Evolutionary conservation across 1,139 yeast species (phyloP), one percentile per base, ranked within the genome.

Genomic region (Blastobotrys arbuscula): DNA sequence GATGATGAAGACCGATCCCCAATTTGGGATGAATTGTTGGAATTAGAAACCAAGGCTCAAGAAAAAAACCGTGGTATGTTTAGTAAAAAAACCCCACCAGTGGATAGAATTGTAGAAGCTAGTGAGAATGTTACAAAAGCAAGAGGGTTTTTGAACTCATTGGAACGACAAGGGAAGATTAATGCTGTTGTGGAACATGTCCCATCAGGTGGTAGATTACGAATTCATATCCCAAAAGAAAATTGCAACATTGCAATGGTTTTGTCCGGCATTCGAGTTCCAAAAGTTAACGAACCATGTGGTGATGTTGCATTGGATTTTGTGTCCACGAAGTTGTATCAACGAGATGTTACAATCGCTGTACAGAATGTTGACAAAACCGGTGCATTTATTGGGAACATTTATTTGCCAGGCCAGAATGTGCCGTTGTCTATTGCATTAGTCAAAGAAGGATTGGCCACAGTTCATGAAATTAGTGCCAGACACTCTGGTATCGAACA

Each of bases 321-420:
- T 59, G 75, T 82, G 55, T 74, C 73, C 59, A 75, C 73, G 53
- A 75, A 76, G 54, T 73, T 78, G 48, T 73, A 81, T 63, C 96
- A 88, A 69, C 77, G 88, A 61, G 85, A 81, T 55, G 84, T 86
- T 43, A 81, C 78, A 56, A 72, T 87, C 56, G 83, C 82, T 50
- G 76, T 87, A 24, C 78, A 79, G 55, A 83, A 78, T 52, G 76
- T 78, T 49, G 96, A 88, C 64, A 84, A 82, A 61, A 74, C 83
- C 52, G 96, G 96, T 51, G 86, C 85, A 0, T 88, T 87, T 59
- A 79, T 86, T 62, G 95, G 95, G 46, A 79, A 82, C 58, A 60
- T 86, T 47, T 84, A 71, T 61, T 62, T 79, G 13, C 77, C 77
- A 21, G 74, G 78, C 8, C 74, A 74, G 44, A 69, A 74, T 21